These are phyloP conservation scores for Curvularia sp. DNA, from an alignment of 2,329 filamentous ascomycete genomes.

Conservation along the genomic window DNA sequence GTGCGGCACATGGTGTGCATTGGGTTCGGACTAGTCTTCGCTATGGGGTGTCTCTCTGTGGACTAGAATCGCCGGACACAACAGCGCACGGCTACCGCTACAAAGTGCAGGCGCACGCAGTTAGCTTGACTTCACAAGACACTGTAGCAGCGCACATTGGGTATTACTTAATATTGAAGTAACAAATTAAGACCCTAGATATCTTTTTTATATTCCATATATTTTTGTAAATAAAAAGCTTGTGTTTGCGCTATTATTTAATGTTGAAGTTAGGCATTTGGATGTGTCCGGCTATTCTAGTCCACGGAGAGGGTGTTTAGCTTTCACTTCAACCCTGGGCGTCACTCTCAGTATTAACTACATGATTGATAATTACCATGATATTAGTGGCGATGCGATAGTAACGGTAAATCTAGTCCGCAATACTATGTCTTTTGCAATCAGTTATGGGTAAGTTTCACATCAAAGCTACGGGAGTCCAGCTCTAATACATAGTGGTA, in stretches of 20 bases:
- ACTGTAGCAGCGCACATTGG: too few relatives aligned
- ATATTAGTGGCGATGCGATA: conserved; percentile 58
- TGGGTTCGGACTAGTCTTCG: conserved; percentile 60
- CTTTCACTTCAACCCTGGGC: conserved; percentile 45
- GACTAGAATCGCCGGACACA: too few relatives aligned
- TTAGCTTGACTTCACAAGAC: too few relatives aligned
- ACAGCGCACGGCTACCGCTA: too few relatives aligned
- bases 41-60: conserved; percentile 49
- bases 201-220: too few relatives aligned
- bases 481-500: conserved; percentile 18
- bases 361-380: conserved; percentile 58
- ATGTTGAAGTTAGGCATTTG: too few relatives aligned
- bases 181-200: too few relatives aligned
- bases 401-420: conserved; percentile 59
- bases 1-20: conserved; percentile 56
- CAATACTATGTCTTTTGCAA: conserved; percentile 60
- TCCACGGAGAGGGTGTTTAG: conserved; percentile 22
- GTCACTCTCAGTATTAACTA: conserved; percentile 56
- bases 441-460: conserved; percentile 55
- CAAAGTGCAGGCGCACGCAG: too few relatives aligned
- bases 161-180: too few relatives aligned
- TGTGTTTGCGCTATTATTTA: too few relatives aligned
- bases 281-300: too few relatives aligned
- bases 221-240: too few relatives aligned
- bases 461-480: neutral